These are phyloP conservation scores for Claviceps humidiphila DNA, from an alignment of 2,329 filamentous ascomycete genomes.

Conservation along the genomic window DNA sequence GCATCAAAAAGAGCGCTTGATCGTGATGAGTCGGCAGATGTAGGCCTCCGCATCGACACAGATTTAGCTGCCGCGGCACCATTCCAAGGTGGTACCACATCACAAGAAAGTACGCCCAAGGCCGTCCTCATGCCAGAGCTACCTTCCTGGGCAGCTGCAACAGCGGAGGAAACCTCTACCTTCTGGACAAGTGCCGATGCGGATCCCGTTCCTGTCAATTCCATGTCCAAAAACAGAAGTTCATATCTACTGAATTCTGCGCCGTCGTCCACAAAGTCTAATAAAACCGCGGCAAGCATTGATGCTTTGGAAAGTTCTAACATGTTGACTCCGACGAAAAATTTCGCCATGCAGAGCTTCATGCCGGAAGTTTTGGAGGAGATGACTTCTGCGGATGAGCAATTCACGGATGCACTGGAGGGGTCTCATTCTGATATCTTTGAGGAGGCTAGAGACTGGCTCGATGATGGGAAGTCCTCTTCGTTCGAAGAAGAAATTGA, in stretches of 20 bases:
- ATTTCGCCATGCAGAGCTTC: constrained; percentile 5
- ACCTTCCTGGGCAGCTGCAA: constrained; percentile 9
- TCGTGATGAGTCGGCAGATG: constrained; percentile 9
- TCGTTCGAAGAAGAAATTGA: constrained; percentile 1
- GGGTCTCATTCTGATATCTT: constrained; percentile 12
- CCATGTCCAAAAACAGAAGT: constrained; percentile 29
- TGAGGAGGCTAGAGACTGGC: constrained; percentile 8
- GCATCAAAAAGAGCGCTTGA: constrained; percentile 14
- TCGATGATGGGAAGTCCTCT: constrained; percentile 3
- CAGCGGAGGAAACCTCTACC: constrained; percentile 3
- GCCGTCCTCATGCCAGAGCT: constrained; percentile 30
- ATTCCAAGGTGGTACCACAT: constrained; percentile 39
- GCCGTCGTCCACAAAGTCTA: constrained; percentile 20
- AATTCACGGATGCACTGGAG: constrained; percentile 23
- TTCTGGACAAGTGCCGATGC: constrained; percentile 12
- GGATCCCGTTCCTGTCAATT: constrained; percentile 26
- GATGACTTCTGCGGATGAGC: constrained; percentile 21
- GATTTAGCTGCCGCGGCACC: constrained; percentile 16
- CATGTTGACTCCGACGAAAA: constrained; percentile 15
- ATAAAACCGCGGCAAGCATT: constrained; percentile 13
- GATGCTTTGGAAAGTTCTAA: constrained; percentile 11
- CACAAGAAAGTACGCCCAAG: constrained; percentile 56
- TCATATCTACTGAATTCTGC: constrained; percentile 28
- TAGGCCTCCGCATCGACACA: constrained; percentile 29
- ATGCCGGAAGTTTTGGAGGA: constrained; percentile 16